Percentiles rank a stretch among this genome's conserved stretches.
phyloP scores from a whole-genome alignment of 1,284 basidiomycete genomes.

The Neolentinus lepideus region DNA sequence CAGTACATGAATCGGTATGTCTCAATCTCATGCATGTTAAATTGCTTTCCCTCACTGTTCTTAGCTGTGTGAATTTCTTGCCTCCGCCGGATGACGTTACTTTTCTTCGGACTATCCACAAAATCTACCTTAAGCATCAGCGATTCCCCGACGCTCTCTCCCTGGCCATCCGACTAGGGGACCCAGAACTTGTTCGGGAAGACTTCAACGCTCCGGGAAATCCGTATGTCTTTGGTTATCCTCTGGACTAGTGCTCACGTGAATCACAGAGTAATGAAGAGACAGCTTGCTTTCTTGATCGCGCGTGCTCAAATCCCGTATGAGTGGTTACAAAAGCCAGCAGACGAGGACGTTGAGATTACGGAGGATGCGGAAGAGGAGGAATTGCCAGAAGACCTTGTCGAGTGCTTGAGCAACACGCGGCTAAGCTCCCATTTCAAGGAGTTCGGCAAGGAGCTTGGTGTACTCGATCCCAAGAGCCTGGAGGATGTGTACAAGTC shows the following conservation, averaged over 20 bases:
- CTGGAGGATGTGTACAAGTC: slow-evolving; percentile 98
- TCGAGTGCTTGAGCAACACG: slow-evolving; percentile 81
- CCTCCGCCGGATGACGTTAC: slow-evolving; percentile 90
- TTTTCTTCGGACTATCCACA: slow-evolving; percentile 88
- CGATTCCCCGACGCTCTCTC: slow-evolving; percentile 91
- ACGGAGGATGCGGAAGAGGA: slow-evolving; percentile 48
- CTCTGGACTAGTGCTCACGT: neutral
- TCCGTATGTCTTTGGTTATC: slow-evolving; percentile 41
- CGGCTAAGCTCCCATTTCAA: slow-evolving; percentile 83
- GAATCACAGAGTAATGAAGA: slow-evolving; percentile 76
- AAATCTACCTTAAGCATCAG: slow-evolving; percentile 84
- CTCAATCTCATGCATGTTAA: slow-evolving; percentile 4
- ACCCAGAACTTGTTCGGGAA: slow-evolving; percentile 72
- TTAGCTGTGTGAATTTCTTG: slow-evolving; percentile 84
- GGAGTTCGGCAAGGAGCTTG: slow-evolving; percentile 93
- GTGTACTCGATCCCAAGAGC: slow-evolving; percentile 84
- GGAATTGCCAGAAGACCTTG: slow-evolving; percentile 74
- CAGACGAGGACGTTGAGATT: slow-evolving; percentile 46
- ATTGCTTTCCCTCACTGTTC: slow-evolving; percentile 3
- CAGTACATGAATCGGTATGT: slow-evolving; percentile 93
- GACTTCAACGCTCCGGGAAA: slow-evolving; percentile 89
- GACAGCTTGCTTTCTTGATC: slow-evolving; percentile 91
- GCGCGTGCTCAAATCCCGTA: slow-evolving; percentile 89
- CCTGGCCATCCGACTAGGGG: slow-evolving; percentile 83
- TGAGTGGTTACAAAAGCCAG: slow-evolving; percentile 75